Evolutionary conservation across 306 rosid genomes (phyloP), one percentile per base, ranked within the genome.

Genomic region (Parietaria judaica): DNA sequence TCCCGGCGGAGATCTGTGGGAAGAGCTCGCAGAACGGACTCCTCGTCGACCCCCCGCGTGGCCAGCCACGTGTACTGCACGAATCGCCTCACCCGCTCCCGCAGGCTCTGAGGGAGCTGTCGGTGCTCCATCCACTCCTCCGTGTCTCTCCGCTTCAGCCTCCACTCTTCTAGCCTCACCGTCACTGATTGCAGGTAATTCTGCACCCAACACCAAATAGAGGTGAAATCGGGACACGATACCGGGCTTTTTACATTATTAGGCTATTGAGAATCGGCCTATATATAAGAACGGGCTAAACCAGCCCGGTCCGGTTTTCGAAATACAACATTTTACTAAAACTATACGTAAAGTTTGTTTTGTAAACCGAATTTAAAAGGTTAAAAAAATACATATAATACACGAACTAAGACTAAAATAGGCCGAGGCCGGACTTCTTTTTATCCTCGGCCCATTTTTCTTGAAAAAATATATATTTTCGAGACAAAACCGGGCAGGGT

Each of bases 111-210:
- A 38, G 98, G 98, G 43, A 91, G 98, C 53, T 88, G 95, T 8
- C 96, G 88, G 39, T 91, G 98, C 36, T 14, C 78, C 97, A 91
- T 91, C 97, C 97, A 91, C 65, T 87, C 95, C 75, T 91, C 97
- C 0, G 96, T 91, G 75, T 91, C 97, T 17, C 89, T 82, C 58
- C 88, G 67, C 74, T 84, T 88, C 11, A 91, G 86, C 72, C 98
- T 85, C 89, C 98, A 91, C 66, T 91, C 98, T 75, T 91, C 98
- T 70, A 88, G 84, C 64, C 92, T 91, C 77, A 91, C 81, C 4
- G 96, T 85, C 51, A 78, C 75, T 13, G 96, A 91, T 91, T 91
- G 96, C 86, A 91, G 69, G 74, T 85, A 91, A 11, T 91, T 91
- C 97, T 91, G 84, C 84, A 72, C 56, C 11, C 14, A 43, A 61